phyloP scores from a whole-genome alignment of 768 basidiomycete genomes.

The Symmetrospora coprosmae region DNA sequence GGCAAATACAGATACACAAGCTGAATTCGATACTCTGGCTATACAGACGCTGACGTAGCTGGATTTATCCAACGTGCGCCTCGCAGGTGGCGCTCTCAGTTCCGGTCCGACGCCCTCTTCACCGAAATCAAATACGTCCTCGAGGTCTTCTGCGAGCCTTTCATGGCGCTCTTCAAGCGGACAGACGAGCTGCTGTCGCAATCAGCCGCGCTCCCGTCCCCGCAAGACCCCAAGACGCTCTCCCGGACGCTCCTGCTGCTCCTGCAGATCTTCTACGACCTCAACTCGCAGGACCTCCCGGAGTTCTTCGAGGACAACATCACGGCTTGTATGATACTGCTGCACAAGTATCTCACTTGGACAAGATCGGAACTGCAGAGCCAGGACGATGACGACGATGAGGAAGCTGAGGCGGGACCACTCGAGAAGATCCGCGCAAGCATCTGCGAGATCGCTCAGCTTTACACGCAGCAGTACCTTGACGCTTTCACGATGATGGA shows the following conservation, averaged over 20 bases:
- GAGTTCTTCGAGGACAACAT: constrained; percentile 83
- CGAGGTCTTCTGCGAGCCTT: constrained; percentile 63
- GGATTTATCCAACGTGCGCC: background rate
- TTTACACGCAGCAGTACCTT: constrained; percentile 40
- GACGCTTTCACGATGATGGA: constrained; percentile 41
- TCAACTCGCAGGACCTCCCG: constrained; percentile 87
- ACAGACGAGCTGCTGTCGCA: constrained; percentile 40
- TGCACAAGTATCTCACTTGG: constrained; percentile 55
- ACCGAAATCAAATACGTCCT: constrained; percentile 84
- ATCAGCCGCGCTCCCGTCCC: constrained; percentile 32
- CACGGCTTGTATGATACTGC: constrained; percentile 67
- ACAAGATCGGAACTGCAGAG: constrained; percentile 60
- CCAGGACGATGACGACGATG: constrained; percentile 40
- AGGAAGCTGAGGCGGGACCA: constrained; percentile 69
- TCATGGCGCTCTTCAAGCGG: constrained; percentile 60
- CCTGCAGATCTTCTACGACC: constrained; percentile 78
- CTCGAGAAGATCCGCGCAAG: constrained; percentile 77
- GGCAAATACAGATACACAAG: too few species aligned
- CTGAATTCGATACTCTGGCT: too few species aligned
- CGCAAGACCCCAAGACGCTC: constrained; percentile 40
- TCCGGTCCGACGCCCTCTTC: constrained; percentile 73
- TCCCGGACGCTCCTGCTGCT: constrained; percentile 65
- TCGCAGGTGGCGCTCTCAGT: constrained; percentile 72
- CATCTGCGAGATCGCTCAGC: constrained; percentile 81
- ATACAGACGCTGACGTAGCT: background rate